Evolutionary conservation across 1,284 basidiomycete genomes (phyloP).

Genomic region (Microbotryum lychnidis-dioicae): DNA sequence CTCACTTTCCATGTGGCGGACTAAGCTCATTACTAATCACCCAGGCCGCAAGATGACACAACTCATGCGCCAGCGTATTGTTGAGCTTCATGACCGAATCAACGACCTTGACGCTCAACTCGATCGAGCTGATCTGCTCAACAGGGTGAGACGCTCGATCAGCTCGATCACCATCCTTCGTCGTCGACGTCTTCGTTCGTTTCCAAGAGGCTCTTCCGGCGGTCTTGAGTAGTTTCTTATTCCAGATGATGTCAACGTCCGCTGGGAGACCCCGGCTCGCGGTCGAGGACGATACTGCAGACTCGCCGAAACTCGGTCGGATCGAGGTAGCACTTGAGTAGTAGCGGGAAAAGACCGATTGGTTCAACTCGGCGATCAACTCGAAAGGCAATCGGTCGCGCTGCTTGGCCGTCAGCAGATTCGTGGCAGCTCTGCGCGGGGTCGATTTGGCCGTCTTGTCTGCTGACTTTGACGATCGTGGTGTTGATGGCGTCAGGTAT

Average conservation of each 20-base stretch:
- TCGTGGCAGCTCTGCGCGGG: not conserved
- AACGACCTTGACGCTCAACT: conserved; percentile 67
- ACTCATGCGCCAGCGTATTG: conserved; percentile 73
- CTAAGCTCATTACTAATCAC: conserved; percentile 57
- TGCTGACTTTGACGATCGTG: too few relatives aligned
- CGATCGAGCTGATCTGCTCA: conserved; percentile 48
- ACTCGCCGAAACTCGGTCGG: conserved; percentile 30
- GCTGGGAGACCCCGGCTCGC: conserved; percentile 45
- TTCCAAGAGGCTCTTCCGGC: conserved; percentile 68
- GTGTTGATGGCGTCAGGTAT: too few relatives aligned
- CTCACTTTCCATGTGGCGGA: conserved; percentile 48
- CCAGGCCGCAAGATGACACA: conserved; percentile 81
- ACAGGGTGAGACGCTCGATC: conserved; percentile 38
- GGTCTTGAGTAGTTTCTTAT: conserved; percentile 59
- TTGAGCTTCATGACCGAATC: conserved; percentile 64
- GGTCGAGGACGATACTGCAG: conserved; percentile 30
- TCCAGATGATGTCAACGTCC: conserved; percentile 62
- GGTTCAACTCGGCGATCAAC: conserved; percentile 20
- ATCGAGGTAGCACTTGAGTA: not conserved
- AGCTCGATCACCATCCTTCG: conserved; percentile 32
- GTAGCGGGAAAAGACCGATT: conserved; percentile 13
- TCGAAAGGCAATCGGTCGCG: conserved; percentile 11
- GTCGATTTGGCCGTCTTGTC: not conserved
- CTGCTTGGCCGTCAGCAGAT: conserved; percentile 8
- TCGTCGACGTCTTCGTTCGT: conserved; percentile 2